Conservation (phyloP, 345 rosid genomes). For the Gossypium longicalyx region DNA sequence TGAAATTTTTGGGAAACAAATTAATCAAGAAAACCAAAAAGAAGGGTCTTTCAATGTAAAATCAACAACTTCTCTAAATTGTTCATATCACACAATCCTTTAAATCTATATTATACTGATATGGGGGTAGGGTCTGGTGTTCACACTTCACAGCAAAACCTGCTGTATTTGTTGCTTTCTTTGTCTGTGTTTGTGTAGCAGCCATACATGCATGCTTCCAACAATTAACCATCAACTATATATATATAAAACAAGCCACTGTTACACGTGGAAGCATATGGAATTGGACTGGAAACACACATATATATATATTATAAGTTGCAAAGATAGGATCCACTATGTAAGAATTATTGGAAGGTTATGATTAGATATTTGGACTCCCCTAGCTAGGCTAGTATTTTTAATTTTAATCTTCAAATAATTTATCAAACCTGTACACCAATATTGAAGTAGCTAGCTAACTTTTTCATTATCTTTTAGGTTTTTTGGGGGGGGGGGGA, state of each 20-base stretch:
- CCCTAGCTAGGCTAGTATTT: neutral
- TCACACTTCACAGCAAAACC: slow-evolving; percentile 5
- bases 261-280: slow-evolving; percentile 8
- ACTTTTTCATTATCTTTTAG: neutral
- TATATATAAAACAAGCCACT: neutral
- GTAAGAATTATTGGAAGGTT: neutral
- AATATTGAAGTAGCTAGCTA: neutral
- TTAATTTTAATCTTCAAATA: neutral
- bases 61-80: neutral
- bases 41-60: neutral
- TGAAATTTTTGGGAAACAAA: neutral
- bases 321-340: neutral
- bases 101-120: too few species aligned
- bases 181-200: slow-evolving; percentile 23
- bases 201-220: slow-evolving; percentile 12
- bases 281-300: slow-evolving; percentile 5
- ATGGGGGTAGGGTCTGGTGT: neutral
- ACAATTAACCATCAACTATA: neutral
- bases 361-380: neutral
- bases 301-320: neutral
- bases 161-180: neutral
- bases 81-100: neutral
- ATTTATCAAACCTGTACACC: neutral
- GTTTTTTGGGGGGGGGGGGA: neutral
- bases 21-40: neutral